phyloP scores from a whole-genome alignment of 2,329 filamentous ascomycete species.

The Didymella lethalis region DNA sequence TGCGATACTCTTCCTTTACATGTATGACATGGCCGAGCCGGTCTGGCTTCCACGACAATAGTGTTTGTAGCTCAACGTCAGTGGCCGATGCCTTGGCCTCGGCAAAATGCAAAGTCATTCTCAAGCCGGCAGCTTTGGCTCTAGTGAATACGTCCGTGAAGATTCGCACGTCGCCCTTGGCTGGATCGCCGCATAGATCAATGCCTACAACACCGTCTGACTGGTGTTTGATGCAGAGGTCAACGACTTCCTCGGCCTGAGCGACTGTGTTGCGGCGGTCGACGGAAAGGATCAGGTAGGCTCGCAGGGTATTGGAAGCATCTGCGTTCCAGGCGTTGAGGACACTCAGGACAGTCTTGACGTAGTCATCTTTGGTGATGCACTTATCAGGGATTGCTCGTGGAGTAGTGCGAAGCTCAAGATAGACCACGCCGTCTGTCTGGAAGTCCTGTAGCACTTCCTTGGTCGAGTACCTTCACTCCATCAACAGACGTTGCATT shows the following conservation, averaged over 20 bases:
- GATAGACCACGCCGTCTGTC: constrained; percentile 75
- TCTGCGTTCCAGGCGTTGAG: constrained; percentile 62
- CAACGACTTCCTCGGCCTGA: constrained; percentile 70
- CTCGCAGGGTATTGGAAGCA: constrained; percentile 58
- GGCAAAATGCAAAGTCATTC: constrained; percentile 79
- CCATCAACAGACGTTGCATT: constrained; percentile 19
- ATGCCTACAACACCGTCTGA: constrained; percentile 71
- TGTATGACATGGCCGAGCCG: constrained; percentile 82
- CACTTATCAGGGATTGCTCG: constrained; percentile 64
- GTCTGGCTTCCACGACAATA: constrained; percentile 72
- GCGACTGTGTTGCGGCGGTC: constrained; percentile 69
- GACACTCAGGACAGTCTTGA: constrained; percentile 70
- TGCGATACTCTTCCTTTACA: constrained; percentile 67
- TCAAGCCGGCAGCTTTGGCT: constrained; percentile 65
- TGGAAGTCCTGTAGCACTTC: constrained; percentile 68
- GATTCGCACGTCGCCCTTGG: constrained; percentile 65
- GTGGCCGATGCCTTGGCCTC: constrained; percentile 68
- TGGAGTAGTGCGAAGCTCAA: constrained; percentile 83
- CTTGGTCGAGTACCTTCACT: constrained; percentile 63
- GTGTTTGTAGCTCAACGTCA: constrained; percentile 66
- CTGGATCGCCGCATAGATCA: constrained; percentile 81
- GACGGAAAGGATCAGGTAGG: constrained; percentile 75
- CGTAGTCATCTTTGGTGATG: constrained; percentile 70
- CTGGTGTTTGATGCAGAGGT: constrained; percentile 66
- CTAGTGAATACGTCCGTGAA: constrained; percentile 67